Evolutionary conservation across 331 rosid genomes (phyloP).

Genomic region (Dryas integrifolia): DNA sequence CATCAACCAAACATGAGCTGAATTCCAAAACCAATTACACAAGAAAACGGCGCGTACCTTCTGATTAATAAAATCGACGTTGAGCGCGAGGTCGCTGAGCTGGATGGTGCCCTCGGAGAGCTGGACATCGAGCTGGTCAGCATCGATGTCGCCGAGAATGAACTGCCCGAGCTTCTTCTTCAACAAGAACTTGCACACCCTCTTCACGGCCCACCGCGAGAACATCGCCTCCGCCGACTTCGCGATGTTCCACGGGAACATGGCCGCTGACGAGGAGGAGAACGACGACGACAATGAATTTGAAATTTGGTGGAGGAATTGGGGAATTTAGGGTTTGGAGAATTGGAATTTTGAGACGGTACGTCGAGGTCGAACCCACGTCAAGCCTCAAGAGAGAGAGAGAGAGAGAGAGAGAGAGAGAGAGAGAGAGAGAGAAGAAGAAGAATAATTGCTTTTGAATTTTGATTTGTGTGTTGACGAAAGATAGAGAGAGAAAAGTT

Average conservation of each 20-base stretch:
- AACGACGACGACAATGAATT: background rate
- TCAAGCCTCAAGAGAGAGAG: too few relatives aligned
- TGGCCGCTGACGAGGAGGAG: slow-evolving; percentile 22
- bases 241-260: slow-evolving; percentile 86
- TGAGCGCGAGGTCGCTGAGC: slow-evolving; percentile 86
- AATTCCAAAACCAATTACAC: background rate
- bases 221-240: slow-evolving; percentile 94
- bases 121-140: slow-evolving; percentile 90
- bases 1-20: slow-evolving; percentile 2
- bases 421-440: too few relatives aligned
- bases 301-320: background rate
- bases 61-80: slow-evolving; percentile 70
- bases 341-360: background rate
- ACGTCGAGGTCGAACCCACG: background rate
- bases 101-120: slow-evolving; percentile 75
- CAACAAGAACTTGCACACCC: slow-evolving; percentile 76
- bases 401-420: too few relatives aligned
- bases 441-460: background rate
- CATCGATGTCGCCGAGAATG: slow-evolving; percentile 80
- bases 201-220: slow-evolving; percentile 83
- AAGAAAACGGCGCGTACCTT: slow-evolving; percentile 39
- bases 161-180: slow-evolving; percentile 92
- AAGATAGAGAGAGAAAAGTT: background rate
- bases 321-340: slow-evolving; percentile 20
- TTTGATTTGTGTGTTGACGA: background rate